Evolutionary conservation across 2,329 filamentous ascomycete genomes (phyloP), one percentile per base, ranked within the genome.

Genomic region (Taxawa tesnikishii): DNA sequence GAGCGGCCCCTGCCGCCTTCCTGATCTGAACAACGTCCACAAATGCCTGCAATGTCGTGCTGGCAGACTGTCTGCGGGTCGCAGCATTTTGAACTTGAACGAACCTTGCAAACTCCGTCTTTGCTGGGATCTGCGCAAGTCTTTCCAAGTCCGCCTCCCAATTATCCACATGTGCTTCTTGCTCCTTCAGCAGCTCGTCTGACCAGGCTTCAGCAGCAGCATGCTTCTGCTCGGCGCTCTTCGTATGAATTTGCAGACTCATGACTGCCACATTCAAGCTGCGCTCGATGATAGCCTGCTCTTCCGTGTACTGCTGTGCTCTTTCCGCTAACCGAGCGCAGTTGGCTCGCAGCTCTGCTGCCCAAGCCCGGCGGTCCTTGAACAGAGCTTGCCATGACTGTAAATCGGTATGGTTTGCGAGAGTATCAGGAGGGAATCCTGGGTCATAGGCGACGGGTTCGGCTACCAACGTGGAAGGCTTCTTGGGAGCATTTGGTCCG

Each of bases 331-430:
- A 78, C 30, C 62, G 62, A 30, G 65, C 65, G 45, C 83, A 88
- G 43, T 79, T 75, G 15, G 78, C 73, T 5, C 79, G 68, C 19
- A 92, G 60, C 24, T 66, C 67, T 32, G 77, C 60, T 0, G 85
- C 81, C 90, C 90, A 98, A 43, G 70, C 68, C 46, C 79, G 75
- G 37, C 90, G 77, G 37, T 77, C 70, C 54, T 78, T 79, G 63
- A 90, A 94, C 14, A 96, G 66, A 27, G 77, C 73, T 52, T 84
- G 82, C 88, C 90, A 98, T 72, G 85, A 79, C 47, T 78, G 68
- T 34, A 94, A 66, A 40, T 85, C 79, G 38, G 79, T 83, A 39
- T 83, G 77, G 48, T 87, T 76, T 26, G 78, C 68, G 44, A 93
- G 79, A 26, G 75, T 79, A 54, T 93, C 85, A n/a, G 90, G 90